Conservation (phyloP, 352 stramenopile genomes). For the Globisporangium mamillatum region DNA sequence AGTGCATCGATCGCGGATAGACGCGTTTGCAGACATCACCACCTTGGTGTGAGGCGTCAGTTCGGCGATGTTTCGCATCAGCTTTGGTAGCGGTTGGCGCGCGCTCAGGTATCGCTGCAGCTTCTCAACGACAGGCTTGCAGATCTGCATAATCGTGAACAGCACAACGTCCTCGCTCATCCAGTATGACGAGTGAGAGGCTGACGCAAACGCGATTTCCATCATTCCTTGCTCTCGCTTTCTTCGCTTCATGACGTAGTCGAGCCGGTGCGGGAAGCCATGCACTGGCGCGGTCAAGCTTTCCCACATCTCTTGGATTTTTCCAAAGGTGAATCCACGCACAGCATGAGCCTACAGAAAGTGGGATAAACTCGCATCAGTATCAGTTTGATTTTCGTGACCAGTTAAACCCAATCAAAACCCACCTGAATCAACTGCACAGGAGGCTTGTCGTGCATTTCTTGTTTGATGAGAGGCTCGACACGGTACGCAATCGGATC, state of each 20-base stretch:
- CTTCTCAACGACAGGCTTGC: slow-evolving; percentile 77
- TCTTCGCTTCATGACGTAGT: slow-evolving; percentile 75
- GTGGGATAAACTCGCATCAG: neutral
- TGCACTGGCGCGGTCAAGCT: slow-evolving; percentile 64
- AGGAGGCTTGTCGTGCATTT: slow-evolving; percentile 85
- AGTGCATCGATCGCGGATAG: slow-evolving; percentile 74
- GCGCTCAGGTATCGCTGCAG: slow-evolving; percentile 82
- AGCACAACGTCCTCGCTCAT: slow-evolving; percentile 87
- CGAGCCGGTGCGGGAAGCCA: slow-evolving; percentile 73
- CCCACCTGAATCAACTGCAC: slow-evolving; percentile 76
- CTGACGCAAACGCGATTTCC: slow-evolving; percentile 78
- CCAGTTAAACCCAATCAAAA: neutral
- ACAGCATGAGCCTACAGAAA: slow-evolving; percentile 53
- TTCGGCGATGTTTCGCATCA: slow-evolving; percentile 79
- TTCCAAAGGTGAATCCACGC: slow-evolving; percentile 58
- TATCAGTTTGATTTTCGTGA: neutral
- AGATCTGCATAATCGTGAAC: slow-evolving; percentile 84
- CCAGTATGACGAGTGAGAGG: slow-evolving; percentile 88
- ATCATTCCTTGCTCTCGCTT: slow-evolving; percentile 85
- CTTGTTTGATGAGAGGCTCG: slow-evolving; percentile 86
- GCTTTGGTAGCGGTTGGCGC: slow-evolving; percentile 57
- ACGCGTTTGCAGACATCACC: slow-evolving; percentile 64
- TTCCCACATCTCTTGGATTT: slow-evolving; percentile 79
- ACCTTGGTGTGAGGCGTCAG: slow-evolving; percentile 73
- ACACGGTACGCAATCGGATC: slow-evolving; percentile 91